Base-by-base conservation (phyloP, 2,329 filamentous ascomycete species). In the Ceratocystis huliohia region DNA sequence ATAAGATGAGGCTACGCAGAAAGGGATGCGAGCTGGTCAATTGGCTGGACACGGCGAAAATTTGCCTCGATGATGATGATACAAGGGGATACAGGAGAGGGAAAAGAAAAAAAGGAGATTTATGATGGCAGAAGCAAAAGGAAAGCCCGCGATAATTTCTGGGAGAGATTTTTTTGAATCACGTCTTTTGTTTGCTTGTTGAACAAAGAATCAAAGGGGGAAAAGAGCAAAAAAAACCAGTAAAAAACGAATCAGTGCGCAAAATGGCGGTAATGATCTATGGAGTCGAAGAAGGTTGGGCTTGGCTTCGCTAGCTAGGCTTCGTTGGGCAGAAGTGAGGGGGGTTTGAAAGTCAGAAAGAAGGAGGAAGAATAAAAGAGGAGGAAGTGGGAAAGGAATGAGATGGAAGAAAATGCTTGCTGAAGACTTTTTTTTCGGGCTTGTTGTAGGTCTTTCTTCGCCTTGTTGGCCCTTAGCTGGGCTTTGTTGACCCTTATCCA, bases 351-450 rank as follows among this genome's bases (percentile, higher is more conserved):
- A 53, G 22, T 17, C 41, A 62, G 33, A 59, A 37, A 59, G 53
- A 20, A 45, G 37, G 53, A 57, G 50, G 46, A 66, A 59, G 37
- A 50, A 66, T 48, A 22, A 46, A 50, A 45, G 53, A 62, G 17
- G 13, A 20, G 56, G 56, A 59, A 59, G 56, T 59, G 56, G 56
- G 56, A 59, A 46, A 33, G 33, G 61, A 41, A 50, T 28, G 44
- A 45, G 53, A 45, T 53, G 50, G 53, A 37, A 61, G 57, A 30
- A 63, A 33, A 53, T 33, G 22, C 30, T 50, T 37, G 63, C 46
- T 37, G 63, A 64, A 64, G 63, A 53, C 48, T 53, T 50, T 64
- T 33, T n/a, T 33, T 37, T 59, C 28, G 56, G 56, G 28, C 56
- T 53, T 37, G 25, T 30, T 8, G 30, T 33, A 33, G 56, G 30